Base-by-base conservation (phyloP, 2,329 filamentous ascomycete genomes). In the Phoma sp. region DNA sequence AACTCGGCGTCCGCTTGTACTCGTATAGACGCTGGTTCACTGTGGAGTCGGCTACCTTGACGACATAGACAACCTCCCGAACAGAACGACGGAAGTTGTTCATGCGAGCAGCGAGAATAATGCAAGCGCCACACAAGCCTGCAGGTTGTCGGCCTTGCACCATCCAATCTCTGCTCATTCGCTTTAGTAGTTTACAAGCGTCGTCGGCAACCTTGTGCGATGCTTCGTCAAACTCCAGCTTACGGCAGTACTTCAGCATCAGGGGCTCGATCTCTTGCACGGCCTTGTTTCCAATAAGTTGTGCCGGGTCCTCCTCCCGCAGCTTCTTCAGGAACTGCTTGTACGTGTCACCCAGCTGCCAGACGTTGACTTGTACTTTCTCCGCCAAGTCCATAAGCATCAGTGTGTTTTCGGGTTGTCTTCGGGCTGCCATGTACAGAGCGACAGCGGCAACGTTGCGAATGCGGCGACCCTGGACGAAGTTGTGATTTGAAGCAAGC, bases 101-200 rank as follows among this genome's bases (percentile, higher is more conserved):
- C 89, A 98, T 98, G 47, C 95, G 89, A 7, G 95, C 93, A 6
- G 95, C 95, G 73, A 99, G 88, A 57, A 99, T 90, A 42, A 99
- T 83, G 62, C 93, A 96, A 10, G 95, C 95, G 58, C 95, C 95
- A 73, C 93, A 97, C 49, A 98, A 88, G 62, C 95, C 95, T 6
- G 93, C 93, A 13, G 95, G 95, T 36, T 95, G 88, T 68, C 95
- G 89, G 65, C 95, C 95, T 71, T 93, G 91, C 41, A 93, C 89
- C 86, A 99, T 98, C 93, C 95, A 98, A 77, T 99, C 95, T 48
- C 91, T 83, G 61, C 91, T 93, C 95, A 99, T 98, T 58, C 95
- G 88, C 73, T 89, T 88, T 51, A 96, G 87, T 47, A 99, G 89
- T 49, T 89, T 87, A 51, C 93, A 87, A 6, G 95, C 95, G 68